These are phyloP conservation scores for Rhodamnia argentea DNA, from an alignment of 345 rosid species.

Conservation along the genomic window DNA sequence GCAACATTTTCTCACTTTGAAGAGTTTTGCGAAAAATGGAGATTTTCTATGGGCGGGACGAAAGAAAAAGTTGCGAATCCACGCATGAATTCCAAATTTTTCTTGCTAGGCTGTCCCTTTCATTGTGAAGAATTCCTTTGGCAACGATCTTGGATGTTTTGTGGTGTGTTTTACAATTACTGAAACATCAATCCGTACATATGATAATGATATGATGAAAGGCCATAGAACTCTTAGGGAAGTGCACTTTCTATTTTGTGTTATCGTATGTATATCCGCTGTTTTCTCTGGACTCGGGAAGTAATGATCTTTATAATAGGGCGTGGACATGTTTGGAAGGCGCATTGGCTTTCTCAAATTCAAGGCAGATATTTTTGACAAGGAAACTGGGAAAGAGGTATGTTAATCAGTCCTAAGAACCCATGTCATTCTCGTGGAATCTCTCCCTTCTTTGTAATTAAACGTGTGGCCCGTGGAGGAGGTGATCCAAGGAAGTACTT, in stretches of 20 bases:
- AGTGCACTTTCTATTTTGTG: not conserved
- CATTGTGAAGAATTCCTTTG: not conserved
- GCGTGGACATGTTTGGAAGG: conserved; percentile 86
- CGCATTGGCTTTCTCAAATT: conserved; percentile 80
- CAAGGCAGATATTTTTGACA: conserved; percentile 63
- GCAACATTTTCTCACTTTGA: no score
- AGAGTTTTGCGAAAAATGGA: no score
- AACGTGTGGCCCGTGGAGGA: not conserved
- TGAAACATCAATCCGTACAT: not conserved
- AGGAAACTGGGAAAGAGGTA: conserved; percentile 66
- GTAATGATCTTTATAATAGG: conserved; percentile 27
- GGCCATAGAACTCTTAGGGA: not conserved
- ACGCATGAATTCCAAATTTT: no score
- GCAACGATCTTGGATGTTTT: not conserved
- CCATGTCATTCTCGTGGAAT: not conserved
- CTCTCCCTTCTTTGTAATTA: not conserved
- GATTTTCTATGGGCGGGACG: no score
- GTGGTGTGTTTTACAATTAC: not conserved
- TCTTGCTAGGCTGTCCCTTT: not conserved
- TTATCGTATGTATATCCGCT: not conserved
- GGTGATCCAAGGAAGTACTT: conserved; percentile 1
- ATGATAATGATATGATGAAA: not conserved
- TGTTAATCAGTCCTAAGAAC: not conserved
- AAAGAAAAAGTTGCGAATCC: no score
- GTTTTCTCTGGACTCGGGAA: not conserved